Base-by-base conservation (phyloP, 441 rosid species). In the Raphanus hybrid region DNA sequence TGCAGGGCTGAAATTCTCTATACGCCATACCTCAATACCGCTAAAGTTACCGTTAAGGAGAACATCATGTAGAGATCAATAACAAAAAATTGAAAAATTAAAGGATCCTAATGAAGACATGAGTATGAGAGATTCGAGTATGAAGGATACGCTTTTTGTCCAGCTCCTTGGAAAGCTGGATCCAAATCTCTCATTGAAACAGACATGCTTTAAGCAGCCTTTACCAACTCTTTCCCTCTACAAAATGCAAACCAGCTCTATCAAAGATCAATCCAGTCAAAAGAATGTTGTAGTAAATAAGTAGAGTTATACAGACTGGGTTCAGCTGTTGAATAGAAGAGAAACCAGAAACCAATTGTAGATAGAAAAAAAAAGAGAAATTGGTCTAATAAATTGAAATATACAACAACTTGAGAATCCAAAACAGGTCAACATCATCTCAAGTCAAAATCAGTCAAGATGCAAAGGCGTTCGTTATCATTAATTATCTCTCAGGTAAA, bases 1-100 rank as follows among this genome's bases (percentile, higher is more conserved):
- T 60, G 85, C 87, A 45, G 99, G 99, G n/a, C 6, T 45, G 75
- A 95, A 95, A 81, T 88, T 91, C 83, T 95, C 99, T 70, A 92
- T 91, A 83, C 58, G 58, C 58, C 58, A 52, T 52, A 52, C 58
- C 9, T 52, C 58, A 14, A 52, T 52, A 52, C 58, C 58, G 62
- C 99, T 95, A 75, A 45, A 50, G 50, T 59, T 39, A 63, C 76
- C 8, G 84, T 93, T 76, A 92, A 92, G 93, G 92, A 82, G 23
- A 50, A 74, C 26, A 16, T 18, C 71, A 75, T 59, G 63, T 3
- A 67, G 8, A 48, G 69, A 52, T 70, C 0, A 57, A 18, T 0
- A 57, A 15, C 7, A 15, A 68, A 15, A 68, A n/a, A 14, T 62
- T 39, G 71, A 26, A 32, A 69, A 6, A 37, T 29, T 0, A 29